Evolutionary conservation across 2,329 filamentous ascomycete genomes (phyloP).

Genomic region (Teratosphaeria viscida): DNA sequence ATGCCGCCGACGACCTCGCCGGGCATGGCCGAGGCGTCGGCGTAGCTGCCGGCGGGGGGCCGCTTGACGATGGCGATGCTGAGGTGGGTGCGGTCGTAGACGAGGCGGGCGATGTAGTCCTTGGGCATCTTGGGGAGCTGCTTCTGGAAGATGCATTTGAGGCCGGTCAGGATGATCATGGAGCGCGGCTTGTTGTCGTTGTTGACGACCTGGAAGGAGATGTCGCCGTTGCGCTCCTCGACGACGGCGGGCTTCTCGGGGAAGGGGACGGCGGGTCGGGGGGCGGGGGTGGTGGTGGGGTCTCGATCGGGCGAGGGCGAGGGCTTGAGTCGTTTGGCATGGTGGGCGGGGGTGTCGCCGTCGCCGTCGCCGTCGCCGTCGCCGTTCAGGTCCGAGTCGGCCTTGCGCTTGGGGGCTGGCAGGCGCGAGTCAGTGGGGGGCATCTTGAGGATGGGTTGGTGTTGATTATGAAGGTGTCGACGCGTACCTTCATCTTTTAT

Average conservation of each 20-base stretch:
- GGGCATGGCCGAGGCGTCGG: conserved; percentile 19
- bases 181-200: conserved; percentile 84
- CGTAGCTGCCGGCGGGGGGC: conserved; percentile 45
- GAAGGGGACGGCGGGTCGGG: conserved; percentile 56
- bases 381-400: conserved; percentile 48
- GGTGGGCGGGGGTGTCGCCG: conserved; percentile 24
- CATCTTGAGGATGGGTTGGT: background rate
- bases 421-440: background rate
- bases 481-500: background rate
- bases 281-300: conserved; percentile 4
- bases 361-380: conserved; percentile 34
- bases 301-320: conserved; percentile 23
- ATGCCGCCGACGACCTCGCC: conserved; percentile 58
- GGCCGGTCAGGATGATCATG: conserved; percentile 83
- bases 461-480: background rate
- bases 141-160: conserved; percentile 98
- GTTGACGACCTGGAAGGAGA: conserved; percentile 96
- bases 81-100: conserved; percentile 92
- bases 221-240: conserved; percentile 87
- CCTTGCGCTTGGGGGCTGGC: conserved; percentile 54
- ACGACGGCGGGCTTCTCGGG: conserved; percentile 90
- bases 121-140: conserved; percentile 99
- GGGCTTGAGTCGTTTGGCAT: conserved; percentile 54
- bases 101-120: conserved; percentile 93
- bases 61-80: conserved; percentile 98